Evolutionary conservation across 1,284 basidiomycete genomes (phyloP).

Genomic region (Ustilago nuda): DNA sequence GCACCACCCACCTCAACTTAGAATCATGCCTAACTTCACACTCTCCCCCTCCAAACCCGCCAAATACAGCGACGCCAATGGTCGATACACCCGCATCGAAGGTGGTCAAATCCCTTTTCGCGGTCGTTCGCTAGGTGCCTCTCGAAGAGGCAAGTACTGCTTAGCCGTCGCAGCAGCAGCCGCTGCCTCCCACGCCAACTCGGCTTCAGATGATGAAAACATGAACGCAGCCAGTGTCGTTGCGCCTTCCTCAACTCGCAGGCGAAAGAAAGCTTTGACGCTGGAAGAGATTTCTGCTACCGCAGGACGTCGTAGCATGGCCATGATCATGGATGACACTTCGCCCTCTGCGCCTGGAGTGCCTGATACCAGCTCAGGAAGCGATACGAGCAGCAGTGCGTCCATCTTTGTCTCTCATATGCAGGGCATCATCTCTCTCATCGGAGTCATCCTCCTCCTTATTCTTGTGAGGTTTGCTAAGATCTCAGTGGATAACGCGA

Average conservation of each 20-base stretch:
- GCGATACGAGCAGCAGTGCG: conserved; percentile 8
- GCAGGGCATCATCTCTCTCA: conserved; percentile 41
- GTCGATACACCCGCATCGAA: conserved; percentile 46
- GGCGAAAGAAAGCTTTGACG: conserved; percentile 13
- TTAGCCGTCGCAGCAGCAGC: conserved; percentile 30
- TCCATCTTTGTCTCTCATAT: conserved; percentile 40
- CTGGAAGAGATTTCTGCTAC: conserved; percentile 28
- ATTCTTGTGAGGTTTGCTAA: conserved; percentile 35
- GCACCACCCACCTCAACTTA: neutral
- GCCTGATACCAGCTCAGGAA: neutral
- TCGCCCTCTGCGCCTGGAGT: neutral
- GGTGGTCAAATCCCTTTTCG: conserved; percentile 37
- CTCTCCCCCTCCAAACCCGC: conserved; percentile 30
- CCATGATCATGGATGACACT: conserved; percentile 48
- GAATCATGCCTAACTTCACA: conserved; percentile 34
- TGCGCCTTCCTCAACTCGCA: neutral
- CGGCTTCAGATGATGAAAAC: conserved; percentile 15
- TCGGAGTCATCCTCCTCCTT: conserved; percentile 49
- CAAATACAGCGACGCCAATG: conserved; percentile 40
- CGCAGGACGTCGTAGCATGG: conserved; percentile 36
- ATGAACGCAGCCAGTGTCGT: conserved; percentile 27
- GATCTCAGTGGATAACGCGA: conserved; percentile 39
- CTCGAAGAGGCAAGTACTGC: conserved; percentile 38
- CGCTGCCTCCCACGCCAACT: conserved; percentile 6
- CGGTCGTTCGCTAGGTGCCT: conserved; percentile 30